Percentiles rank a stretch among this genome's conserved stretches.
These are phyloP conservation scores for Fusarium mangiferae DNA, from an alignment of 2,329 filamentous ascomycete genomes.

Conservation along the genomic window DNA sequence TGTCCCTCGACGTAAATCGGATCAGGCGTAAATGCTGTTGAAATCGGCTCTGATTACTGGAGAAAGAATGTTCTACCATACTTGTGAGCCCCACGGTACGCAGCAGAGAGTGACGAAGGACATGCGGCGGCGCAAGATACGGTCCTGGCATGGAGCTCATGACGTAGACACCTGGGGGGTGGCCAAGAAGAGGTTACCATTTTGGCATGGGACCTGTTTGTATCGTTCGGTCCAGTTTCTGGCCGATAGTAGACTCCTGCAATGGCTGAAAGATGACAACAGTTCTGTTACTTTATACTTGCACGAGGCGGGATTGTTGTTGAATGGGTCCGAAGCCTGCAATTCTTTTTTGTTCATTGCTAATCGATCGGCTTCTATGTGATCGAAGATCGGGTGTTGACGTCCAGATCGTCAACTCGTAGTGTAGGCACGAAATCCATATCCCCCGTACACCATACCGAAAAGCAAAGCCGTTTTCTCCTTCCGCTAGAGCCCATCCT, in stretches of 20 bases:
- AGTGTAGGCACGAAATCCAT: slow-evolving; percentile 57
- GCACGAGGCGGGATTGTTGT: slow-evolving; percentile 23
- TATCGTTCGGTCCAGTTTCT: neutral
- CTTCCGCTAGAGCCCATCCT: slow-evolving; percentile 48
- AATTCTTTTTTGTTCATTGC: slow-evolving; percentile 55
- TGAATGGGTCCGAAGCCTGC: slow-evolving; percentile 49
- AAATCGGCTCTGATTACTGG: neutral
- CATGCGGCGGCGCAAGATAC: neutral
- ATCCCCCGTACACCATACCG: slow-evolving; percentile 58
- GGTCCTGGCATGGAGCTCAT: neutral
- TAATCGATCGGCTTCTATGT: slow-evolving; percentile 55
- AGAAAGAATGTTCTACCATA: neutral
- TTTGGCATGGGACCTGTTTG: neutral
- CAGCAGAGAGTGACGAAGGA: neutral
- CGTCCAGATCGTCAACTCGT: slow-evolving; percentile 55
- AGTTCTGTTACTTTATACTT: neutral
- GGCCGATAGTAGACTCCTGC: neutral
- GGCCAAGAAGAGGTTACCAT: neutral
- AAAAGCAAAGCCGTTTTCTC: slow-evolving; percentile 57
- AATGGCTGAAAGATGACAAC: slow-evolving; percentile 21
- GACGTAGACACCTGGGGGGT: neutral
- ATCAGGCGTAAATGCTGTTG: neutral
- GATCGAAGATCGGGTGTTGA: slow-evolving; percentile 54
- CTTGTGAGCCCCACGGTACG: neutral
- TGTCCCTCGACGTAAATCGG: neutral